Conservation (phyloP, 352 stramenopile species). For the Globisporangium canariense region DNA sequence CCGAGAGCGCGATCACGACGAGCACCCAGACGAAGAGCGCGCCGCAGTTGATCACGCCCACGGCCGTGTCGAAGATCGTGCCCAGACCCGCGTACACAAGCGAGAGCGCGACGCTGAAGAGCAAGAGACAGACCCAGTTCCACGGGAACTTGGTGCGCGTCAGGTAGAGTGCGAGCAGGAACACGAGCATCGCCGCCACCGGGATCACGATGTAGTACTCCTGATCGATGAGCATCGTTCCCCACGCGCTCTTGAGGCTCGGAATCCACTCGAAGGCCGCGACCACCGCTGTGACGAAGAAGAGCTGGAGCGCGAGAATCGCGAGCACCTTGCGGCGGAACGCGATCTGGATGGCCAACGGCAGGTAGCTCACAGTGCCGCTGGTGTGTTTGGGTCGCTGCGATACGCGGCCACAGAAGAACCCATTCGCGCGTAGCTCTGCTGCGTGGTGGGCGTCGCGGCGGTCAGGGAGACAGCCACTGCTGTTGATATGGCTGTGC, state of each 20-base stretch:
- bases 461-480: too few species aligned
- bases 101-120: slow-evolving; percentile 17
- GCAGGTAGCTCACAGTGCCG: neutral
- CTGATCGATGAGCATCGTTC: neutral
- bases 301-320: slow-evolving; percentile 7
- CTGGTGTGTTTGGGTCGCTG: neutral
- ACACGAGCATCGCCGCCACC: neutral
- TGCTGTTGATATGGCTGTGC: too few species aligned
- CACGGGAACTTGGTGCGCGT: slow-evolving; percentile 1
- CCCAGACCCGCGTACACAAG: slow-evolving; percentile 19
- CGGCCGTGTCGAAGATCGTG: slow-evolving; percentile 12
- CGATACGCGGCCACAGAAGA: neutral
- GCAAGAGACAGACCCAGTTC: slow-evolving; percentile 21
- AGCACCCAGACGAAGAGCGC: slow-evolving; percentile 18
- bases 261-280: slow-evolving; percentile 1
- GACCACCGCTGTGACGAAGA: slow-evolving; percentile 4
- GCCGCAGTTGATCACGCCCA: slow-evolving; percentile 20
- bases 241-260: neutral
- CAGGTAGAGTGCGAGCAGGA: slow-evolving; percentile 4
- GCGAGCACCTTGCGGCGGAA: slow-evolving; percentile 5
- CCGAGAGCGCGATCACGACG: slow-evolving; percentile 14
- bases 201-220: neutral
- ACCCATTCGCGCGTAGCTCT: neutral
- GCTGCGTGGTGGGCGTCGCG: neutral
- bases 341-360: neutral